Base-by-base conservation (phyloP, 202 grass and related monocot species). In the Cymbopogon flexuosus region DNA sequence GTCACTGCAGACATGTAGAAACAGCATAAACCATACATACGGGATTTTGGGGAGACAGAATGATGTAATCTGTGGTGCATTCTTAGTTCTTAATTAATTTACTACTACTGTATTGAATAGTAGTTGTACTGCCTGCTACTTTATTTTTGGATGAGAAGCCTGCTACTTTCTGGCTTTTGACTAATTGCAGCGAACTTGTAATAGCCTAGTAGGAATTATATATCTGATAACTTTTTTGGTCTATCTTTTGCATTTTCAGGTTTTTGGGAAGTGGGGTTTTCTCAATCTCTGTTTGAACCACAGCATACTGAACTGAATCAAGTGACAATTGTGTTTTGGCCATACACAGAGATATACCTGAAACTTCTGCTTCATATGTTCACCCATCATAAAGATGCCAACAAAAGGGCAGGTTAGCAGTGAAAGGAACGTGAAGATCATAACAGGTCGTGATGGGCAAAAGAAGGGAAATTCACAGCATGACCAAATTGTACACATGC, bases 331-430 rank as follows among this genome's bases (percentile, higher is more conserved):
- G 35, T 88, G 43, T 39, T 64, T 45, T 76, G 54, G 60, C 75
- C 46, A 79, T 73, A 70, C 30, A 80, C 8, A 21, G 19, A 57
- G 71, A 70, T 68, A 65, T 42, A 65, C 45, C 51, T 31, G 34
- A 47, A 86, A 82, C 16, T 64, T 62, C 8, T 78, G 60, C 37
- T 83, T 78, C 51, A 83, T 85, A 85, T 91, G 89, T 79, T 88
- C 84, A 78, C 63, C 45, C 37, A 71, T 59, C 34, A 73, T 64
- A 88, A 91, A 78, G 23, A 92, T 89, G 90, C 42, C 83, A 74
- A 78, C 78, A 6, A 87, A 88, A 93, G 85, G 13, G 24, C 83
- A 81, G 31, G n/a, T 82, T 57, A 84, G 56, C 63, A 86, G 45
- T 51, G 85, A 87, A 81, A 83, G 71, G 70, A 87, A 85, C 52